Percentiles rank a stretch among this genome's conserved stretches.
phyloP scores from a whole-genome alignment of 164 flowering plant species.

The Brasenia schreberi region DNA sequence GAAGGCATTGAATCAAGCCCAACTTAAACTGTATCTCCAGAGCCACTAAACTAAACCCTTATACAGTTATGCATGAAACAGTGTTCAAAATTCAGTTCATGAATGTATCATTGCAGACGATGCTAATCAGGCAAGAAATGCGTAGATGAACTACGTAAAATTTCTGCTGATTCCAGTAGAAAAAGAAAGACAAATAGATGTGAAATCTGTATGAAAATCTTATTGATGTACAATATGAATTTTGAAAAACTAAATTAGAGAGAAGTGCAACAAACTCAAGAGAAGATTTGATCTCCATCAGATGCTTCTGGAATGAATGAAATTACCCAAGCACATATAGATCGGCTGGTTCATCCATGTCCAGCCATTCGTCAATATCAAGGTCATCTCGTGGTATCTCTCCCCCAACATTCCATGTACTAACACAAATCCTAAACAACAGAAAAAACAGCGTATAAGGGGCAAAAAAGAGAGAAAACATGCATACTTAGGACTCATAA shows the following conservation, averaged over 20 bases:
- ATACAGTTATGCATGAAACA: too few species aligned
- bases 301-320: background rate
- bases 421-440: slow-evolving; percentile 47
- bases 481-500: background rate
- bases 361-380: slow-evolving; percentile 77
- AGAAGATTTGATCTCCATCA: background rate
- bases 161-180: too few species aligned
- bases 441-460: background rate
- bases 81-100: too few species aligned
- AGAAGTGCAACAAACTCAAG: background rate
- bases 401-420: slow-evolving; percentile 97
- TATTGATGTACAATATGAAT: background rate
- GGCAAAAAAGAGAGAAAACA: background rate
- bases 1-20: too few species aligned
- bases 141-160: too few species aligned
- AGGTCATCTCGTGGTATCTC: slow-evolving; percentile 69
- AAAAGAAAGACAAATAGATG: too few species aligned
- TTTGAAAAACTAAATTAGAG: background rate
- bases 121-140: too few species aligned
- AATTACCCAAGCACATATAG: slow-evolving; percentile 91
- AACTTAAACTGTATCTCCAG: too few species aligned
- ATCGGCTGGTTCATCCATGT: slow-evolving; percentile 63
- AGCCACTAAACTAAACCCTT: too few species aligned
- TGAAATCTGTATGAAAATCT: background rate
- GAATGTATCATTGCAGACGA: too few species aligned